Evolutionary conservation across 2,329 filamentous ascomycete species (phyloP).

Genomic region (Fusarium brevicatenulatum): DNA sequence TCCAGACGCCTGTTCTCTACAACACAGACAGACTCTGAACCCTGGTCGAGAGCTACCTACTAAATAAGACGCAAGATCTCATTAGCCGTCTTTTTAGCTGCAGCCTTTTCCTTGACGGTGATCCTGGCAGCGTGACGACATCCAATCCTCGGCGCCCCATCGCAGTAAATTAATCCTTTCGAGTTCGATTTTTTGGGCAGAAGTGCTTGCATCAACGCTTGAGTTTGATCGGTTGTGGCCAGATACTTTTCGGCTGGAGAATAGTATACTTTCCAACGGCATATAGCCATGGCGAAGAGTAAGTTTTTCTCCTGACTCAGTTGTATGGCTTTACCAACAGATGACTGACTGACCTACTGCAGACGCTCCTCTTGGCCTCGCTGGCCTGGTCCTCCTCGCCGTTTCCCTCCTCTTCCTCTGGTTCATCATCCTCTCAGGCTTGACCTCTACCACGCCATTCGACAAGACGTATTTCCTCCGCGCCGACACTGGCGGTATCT

Average conservation of each 20-base stretch:
- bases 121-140: constrained; percentile 37
- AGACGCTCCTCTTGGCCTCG: constrained; percentile 56
- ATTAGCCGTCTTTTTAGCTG: constrained; percentile 30
- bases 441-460: constrained; percentile 64
- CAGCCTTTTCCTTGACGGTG: constrained; percentile 20
- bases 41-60: constrained; percentile 3
- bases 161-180: constrained; percentile 17
- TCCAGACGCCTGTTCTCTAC: background rate
- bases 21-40: background rate
- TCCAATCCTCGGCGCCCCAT: constrained; percentile 6
- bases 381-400: constrained; percentile 60
- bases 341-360: constrained; percentile 14
- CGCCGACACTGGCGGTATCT: constrained; percentile 78
- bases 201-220: constrained; percentile 5
- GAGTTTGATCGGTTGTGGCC: background rate
- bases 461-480: constrained; percentile 87
- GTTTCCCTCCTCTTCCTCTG: constrained; percentile 64
- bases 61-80: constrained; percentile 16
- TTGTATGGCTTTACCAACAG: background rate
- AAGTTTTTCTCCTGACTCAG: background rate
- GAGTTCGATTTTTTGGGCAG: background rate
- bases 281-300: constrained; percentile 41
- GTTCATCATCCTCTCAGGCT: constrained; percentile 68
- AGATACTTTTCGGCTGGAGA: background rate
- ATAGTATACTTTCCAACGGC: background rate